These are phyloP conservation scores for Colletotrichum sp. DNA, from an alignment of 2,329 filamentous ascomycete species.

Conservation along the genomic window DNA sequence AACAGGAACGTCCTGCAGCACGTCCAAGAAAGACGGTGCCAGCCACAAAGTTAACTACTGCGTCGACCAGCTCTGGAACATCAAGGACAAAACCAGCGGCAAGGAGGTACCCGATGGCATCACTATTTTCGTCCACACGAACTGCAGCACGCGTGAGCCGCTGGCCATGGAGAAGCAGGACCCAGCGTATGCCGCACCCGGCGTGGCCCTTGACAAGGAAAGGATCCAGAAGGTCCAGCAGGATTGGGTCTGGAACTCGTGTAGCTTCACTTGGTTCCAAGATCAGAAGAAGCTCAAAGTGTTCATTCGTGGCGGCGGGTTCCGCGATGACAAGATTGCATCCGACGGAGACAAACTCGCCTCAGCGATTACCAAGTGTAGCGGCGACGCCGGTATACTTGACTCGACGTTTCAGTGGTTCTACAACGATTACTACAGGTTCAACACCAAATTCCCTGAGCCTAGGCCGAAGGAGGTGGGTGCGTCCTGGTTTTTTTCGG, in stretches of 20 bases:
- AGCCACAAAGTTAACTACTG: background rate
- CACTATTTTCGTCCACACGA: constrained; percentile 19
- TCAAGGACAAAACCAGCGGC: background rate
- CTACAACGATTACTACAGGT: background rate
- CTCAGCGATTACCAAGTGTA: background rate
- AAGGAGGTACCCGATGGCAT: constrained; percentile 6
- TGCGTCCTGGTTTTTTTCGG: background rate
- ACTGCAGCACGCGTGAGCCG: constrained; percentile 23
- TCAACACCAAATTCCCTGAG: background rate
- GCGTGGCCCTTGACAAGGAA: constrained; percentile 9
- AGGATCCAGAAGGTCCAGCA: background rate
- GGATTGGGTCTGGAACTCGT: constrained; percentile 10
- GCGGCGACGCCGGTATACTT: background rate
- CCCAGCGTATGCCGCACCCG: constrained; percentile 15
- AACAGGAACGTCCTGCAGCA: background rate
- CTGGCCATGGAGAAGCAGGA: constrained; percentile 21
- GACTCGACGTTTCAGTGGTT: background rate
- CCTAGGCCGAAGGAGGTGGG: background rate
- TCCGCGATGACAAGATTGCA: background rate
- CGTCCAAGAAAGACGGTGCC: background rate
- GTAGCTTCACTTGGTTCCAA: background rate
- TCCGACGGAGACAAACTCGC: background rate
- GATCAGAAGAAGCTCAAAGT: background rate
- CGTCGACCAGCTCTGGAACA: background rate
- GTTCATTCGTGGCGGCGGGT: background rate